A percentile compares a stretch with the other conserved stretches of the same genome.
Conservation (phyloP, 2,329 filamentous ascomycete genomes). For the Verticillium longisporum region DNA sequence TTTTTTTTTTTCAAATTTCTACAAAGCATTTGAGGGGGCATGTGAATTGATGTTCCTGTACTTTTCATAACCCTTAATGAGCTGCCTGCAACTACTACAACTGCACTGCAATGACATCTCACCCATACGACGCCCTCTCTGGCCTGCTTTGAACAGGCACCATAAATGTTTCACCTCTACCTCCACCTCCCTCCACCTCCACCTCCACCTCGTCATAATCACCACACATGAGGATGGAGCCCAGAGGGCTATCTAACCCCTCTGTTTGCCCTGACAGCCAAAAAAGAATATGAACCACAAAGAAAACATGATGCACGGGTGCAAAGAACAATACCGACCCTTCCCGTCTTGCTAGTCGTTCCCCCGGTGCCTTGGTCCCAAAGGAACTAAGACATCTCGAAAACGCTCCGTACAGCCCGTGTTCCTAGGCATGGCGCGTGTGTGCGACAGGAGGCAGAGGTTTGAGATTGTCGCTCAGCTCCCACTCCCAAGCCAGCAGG, state of each 20-base stretch:
- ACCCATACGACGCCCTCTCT: no score
- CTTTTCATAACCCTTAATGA: no score
- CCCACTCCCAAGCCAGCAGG: conserved; percentile 73
- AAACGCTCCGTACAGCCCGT: background rate
- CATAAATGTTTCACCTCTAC: background rate
- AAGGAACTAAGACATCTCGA: background rate
- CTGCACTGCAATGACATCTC: no score
- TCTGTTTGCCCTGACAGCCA: conserved; percentile 29
- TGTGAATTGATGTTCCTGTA: no score
- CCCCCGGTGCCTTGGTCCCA: background rate
- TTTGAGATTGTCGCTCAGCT: conserved; percentile 34
- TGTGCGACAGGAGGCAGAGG: conserved; percentile 32
- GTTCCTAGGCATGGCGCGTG: conserved; percentile 37
- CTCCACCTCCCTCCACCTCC: background rate
- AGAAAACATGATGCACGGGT: background rate
- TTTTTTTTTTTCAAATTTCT: no score
- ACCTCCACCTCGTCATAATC: background rate
- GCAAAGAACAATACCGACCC: background rate
- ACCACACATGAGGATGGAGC: conserved; percentile 20
- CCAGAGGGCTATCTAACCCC: conserved; percentile 46
- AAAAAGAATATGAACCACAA: background rate
- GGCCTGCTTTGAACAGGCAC: background rate
- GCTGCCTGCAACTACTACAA: no score
- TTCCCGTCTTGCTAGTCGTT: background rate
- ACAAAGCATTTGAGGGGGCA: no score